Evolutionary conservation across 2,329 filamentous ascomycete species (phyloP).

Genomic region (Pseudopyrenochaeta lycopersici): DNA sequence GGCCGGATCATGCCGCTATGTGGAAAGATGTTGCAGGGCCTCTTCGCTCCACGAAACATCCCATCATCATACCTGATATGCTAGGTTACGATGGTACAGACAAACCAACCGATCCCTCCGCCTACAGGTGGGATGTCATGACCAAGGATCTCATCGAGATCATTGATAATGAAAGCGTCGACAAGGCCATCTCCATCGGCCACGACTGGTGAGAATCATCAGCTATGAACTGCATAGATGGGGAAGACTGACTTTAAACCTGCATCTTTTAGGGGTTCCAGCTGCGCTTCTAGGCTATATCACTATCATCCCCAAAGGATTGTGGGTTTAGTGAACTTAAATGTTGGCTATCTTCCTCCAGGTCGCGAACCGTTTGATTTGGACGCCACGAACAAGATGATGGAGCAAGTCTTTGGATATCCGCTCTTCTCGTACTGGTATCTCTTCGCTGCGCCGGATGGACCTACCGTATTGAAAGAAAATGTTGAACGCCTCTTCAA

Average conservation of each 20-base stretch:
- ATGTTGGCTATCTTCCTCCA: constrained; percentile 53
- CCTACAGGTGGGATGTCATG: constrained; percentile 33
- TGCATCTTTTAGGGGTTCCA: no score
- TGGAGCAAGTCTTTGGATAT: constrained; percentile 46
- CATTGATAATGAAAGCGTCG: constrained; percentile 31
- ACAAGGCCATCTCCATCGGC: constrained; percentile 53
- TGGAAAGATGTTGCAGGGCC: constrained; percentile 55
- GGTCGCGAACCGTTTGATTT: constrained; percentile 43
- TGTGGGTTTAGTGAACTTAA: constrained; percentile 51
- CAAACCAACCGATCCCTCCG: constrained; percentile 35
- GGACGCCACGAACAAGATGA: constrained; percentile 38
- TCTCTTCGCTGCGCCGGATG: constrained; percentile 55
- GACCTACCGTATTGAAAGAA: constrained; percentile 47
- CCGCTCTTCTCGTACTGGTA: constrained; percentile 56
- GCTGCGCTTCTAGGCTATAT: constrained; percentile 48
- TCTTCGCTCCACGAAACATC: constrained; percentile 52
- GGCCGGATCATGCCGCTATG: constrained; percentile 57
- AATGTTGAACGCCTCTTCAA: constrained; percentile 52
- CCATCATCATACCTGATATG: constrained; percentile 50
- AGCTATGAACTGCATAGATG: no score
- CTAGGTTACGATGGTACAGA: constrained; percentile 51
- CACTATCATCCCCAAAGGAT: constrained; percentile 52
- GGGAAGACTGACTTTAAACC: no score
- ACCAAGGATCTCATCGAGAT: constrained; percentile 36
- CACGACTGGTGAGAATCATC: constrained; percentile 34